Conservation (phyloP, 1,284 basidiomycete genomes). For the Retiboletus flavoniger region DNA sequence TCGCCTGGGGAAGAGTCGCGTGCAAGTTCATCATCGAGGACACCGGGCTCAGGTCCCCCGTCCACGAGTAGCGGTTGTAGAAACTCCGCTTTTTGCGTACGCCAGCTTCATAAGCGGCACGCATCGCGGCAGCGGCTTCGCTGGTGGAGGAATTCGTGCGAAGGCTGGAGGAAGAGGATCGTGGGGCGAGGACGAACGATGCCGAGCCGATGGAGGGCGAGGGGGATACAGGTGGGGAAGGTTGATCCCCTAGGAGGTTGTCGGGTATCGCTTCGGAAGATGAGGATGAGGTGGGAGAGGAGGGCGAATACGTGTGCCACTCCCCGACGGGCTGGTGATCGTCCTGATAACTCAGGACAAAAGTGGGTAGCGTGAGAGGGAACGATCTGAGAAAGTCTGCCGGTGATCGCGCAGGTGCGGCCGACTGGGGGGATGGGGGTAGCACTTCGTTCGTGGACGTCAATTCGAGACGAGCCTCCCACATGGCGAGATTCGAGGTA, state of each 20-base stretch:
- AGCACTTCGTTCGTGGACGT: conserved; percentile 17
- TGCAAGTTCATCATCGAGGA: conserved; percentile 26
- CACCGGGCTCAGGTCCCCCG: conserved; percentile 29
- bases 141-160: conserved; percentile 26
- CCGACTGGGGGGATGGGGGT: conserved; percentile 3
- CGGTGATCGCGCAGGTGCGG: conserved; percentile 39
- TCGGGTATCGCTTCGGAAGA: conserved; percentile 32
- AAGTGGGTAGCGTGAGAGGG: conserved; percentile 57
- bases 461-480: conserved; percentile 57
- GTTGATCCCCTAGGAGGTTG: conserved; percentile 16
- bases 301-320: conserved; percentile 32
- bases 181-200: conserved; percentile 29
- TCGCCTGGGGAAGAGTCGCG: conserved; percentile 19
- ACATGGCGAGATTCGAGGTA: conserved; percentile 60
- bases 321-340: conserved; percentile 27
- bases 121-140: conserved; percentile 48
- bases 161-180: conserved; percentile 34
- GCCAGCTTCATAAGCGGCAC: conserved; percentile 55
- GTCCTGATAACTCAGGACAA: conserved; percentile 27
- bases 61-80: conserved; percentile 57
- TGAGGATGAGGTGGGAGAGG: conserved; percentile 32
- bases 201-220: conserved; percentile 31
- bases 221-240: conserved; percentile 35
- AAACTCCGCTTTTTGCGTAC: conserved; percentile 56
- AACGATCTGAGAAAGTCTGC: conserved; percentile 59